phyloP scores from a whole-genome alignment of 2,329 filamentous ascomycete species.

The Hypoxylon sp. region DNA sequence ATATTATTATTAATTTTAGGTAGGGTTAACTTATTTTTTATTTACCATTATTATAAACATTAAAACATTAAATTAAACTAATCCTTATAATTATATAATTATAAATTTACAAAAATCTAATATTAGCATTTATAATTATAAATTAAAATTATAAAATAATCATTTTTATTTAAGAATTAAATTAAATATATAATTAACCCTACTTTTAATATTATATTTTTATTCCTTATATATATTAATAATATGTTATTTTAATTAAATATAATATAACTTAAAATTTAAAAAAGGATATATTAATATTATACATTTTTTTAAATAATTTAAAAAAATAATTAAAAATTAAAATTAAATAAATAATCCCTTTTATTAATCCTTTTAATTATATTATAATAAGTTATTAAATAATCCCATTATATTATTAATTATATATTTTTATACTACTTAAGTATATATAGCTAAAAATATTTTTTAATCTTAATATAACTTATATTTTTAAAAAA shows the following conservation, averaged over 20 bases:
- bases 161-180: neutral
- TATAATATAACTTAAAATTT: neutral
- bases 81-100: neutral
- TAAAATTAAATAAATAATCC: neutral
- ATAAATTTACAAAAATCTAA: neutral
- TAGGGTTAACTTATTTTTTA: neutral
- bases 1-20: neutral
- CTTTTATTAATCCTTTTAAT: neutral
- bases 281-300: neutral
- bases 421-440: too few species aligned
- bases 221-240: neutral
- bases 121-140: neutral
- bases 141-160: neutral
- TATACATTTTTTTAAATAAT: neutral
- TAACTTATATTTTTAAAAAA: too few species aligned
- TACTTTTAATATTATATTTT: neutral
- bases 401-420: too few species aligned
- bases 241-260: neutral
- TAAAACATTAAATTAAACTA: neutral
- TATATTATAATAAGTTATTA: neutral
- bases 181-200: slow-evolving; percentile 1
- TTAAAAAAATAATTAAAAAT: neutral
- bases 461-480: too few species aligned
- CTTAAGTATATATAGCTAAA: too few species aligned
- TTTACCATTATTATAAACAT: neutral